Conservation (phyloP, 2,329 filamentous ascomycete genomes). For the Talaromyces albobiverticillius region DNA sequence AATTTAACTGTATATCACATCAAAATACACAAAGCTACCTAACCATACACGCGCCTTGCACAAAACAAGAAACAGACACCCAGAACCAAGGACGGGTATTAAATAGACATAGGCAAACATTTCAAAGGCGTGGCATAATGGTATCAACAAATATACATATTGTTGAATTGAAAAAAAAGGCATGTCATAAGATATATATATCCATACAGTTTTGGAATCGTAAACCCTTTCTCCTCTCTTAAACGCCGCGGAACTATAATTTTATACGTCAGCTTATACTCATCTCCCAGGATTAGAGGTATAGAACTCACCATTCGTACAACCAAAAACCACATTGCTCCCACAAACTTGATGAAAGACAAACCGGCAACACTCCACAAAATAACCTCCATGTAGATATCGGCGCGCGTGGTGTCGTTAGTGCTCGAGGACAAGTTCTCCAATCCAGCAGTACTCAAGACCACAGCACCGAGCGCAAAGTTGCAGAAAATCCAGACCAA, state of each 20-base stretch:
- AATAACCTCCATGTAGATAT: conserved; percentile 82
- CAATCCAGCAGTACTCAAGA: conserved; percentile 80
- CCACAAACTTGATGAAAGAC: conserved; percentile 81
- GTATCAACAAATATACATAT: conserved; percentile 10
- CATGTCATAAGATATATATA: conserved; percentile 3
- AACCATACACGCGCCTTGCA: not conserved
- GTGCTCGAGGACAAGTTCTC: conserved; percentile 58
- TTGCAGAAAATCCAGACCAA: conserved; percentile 97
- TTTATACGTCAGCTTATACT: not conserved
- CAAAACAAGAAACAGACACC: not conserved
- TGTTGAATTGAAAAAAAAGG: not conserved
- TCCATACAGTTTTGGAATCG: not conserved
- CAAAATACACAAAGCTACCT: not conserved
- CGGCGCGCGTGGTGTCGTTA: conserved; percentile 54
- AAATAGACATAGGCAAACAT: not conserved
- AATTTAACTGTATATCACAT: not conserved
- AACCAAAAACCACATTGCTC: conserved; percentile 88
- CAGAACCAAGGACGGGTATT: conserved; percentile 1
- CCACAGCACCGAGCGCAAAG: conserved; percentile 79
- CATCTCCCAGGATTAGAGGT: too few relatives aligned
- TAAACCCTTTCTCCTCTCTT: not conserved
- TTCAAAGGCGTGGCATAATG: conserved; percentile 2
- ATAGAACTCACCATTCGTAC: conserved; percentile 72
- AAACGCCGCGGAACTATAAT: conserved; percentile 52
- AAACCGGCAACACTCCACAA: conserved; percentile 85